Percentiles rank a stretch among this genome's conserved stretches.
These are phyloP conservation scores for Xylaria longipes DNA, from an alignment of 495 filamentous ascomycete species.

Conservation along the genomic window DNA sequence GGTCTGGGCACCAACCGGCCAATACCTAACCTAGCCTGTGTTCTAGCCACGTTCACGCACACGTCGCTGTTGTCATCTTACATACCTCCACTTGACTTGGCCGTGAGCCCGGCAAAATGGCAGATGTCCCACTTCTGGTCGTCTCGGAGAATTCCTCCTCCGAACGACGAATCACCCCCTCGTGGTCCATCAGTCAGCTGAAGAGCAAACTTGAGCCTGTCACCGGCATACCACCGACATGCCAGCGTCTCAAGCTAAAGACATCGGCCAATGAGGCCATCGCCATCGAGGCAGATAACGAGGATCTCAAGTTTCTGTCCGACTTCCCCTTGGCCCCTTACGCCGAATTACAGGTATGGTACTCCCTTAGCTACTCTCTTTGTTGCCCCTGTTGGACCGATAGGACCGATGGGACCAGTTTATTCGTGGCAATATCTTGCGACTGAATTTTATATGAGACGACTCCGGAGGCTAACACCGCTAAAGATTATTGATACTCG, in stretches of 20 bases:
- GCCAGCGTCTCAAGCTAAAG: conserved; percentile 75
- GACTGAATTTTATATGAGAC: neutral
- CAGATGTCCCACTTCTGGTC: conserved; percentile 85
- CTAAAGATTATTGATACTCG: conserved; percentile 79
- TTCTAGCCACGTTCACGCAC: conserved; percentile 21
- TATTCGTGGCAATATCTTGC: neutral
- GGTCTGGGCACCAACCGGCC: conserved; percentile 2
- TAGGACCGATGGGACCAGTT: neutral
- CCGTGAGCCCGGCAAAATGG: conserved; percentile 61
- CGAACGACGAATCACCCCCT: conserved; percentile 88
- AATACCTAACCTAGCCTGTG: neutral
- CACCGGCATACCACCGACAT: conserved; percentile 85
- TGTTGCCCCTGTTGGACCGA: neutral
- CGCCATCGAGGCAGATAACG: conserved; percentile 67
- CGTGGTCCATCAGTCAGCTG: conserved; percentile 87
- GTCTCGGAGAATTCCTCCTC: conserved; percentile 75
- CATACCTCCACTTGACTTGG: conserved; percentile 25
- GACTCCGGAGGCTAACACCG: conserved; percentile 17
- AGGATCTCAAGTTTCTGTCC: conserved; percentile 68
- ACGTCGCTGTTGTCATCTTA: conserved; percentile 28
- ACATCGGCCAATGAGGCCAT: conserved; percentile 60
- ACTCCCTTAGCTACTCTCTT: neutral
- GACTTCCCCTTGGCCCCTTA: conserved; percentile 70
- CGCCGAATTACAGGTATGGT: conserved; percentile 76
- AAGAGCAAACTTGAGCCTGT: conserved; percentile 91